A percentile compares a stretch with the other conserved stretches of the same genome.
Evolutionary conservation across 2,329 filamentous ascomycete genomes (phyloP).

Genomic region (Nemania sp.): DNA sequence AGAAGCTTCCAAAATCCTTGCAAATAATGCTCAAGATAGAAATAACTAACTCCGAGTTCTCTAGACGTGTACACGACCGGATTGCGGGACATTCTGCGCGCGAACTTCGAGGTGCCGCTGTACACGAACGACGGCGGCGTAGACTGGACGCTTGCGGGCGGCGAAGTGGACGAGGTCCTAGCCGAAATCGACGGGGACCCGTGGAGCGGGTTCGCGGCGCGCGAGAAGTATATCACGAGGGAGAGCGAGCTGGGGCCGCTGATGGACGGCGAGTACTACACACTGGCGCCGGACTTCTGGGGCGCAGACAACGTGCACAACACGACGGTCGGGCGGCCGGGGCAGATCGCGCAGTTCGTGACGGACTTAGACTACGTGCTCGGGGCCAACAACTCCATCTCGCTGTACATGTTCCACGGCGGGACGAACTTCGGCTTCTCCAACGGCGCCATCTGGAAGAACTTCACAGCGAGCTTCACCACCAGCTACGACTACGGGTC

Average conservation of each 20-base stretch:
- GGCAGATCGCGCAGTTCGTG: constrained; percentile 46
- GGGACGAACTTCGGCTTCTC: constrained; percentile 64
- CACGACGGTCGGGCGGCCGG: constrained; percentile 48
- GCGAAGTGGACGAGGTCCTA: constrained; percentile 58
- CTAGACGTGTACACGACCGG: constrained; percentile 57
- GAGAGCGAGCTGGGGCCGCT: constrained; percentile 57
- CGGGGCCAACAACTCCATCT: constrained; percentile 57
- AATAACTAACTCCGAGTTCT: no score
- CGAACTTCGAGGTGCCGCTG: constrained; percentile 57
- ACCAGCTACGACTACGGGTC: constrained; percentile 65
- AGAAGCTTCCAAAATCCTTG: no score
- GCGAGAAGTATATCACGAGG: constrained; percentile 59
- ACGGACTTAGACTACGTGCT: constrained; percentile 55
- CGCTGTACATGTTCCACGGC: constrained; percentile 66
- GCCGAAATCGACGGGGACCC: constrained; percentile 61
- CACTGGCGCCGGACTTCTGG: constrained; percentile 59
- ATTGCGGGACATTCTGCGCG: constrained; percentile 57
- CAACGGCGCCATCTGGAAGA: constrained; percentile 59
- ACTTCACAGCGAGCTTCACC: constrained; percentile 55
- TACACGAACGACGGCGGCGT: constrained; percentile 64
- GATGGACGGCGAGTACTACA: constrained; percentile 64
- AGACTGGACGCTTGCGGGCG: constrained; percentile 58
- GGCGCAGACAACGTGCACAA: constrained; percentile 54
- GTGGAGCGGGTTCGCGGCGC: constrained; percentile 54
- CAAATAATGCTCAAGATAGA: no score